A percentile compares a stretch with the other conserved stretches of the same genome.
phyloP scores from a whole-genome alignment of 495 filamentous ascomycete genomes.

The Pseudevernia furfuracea region DNA sequence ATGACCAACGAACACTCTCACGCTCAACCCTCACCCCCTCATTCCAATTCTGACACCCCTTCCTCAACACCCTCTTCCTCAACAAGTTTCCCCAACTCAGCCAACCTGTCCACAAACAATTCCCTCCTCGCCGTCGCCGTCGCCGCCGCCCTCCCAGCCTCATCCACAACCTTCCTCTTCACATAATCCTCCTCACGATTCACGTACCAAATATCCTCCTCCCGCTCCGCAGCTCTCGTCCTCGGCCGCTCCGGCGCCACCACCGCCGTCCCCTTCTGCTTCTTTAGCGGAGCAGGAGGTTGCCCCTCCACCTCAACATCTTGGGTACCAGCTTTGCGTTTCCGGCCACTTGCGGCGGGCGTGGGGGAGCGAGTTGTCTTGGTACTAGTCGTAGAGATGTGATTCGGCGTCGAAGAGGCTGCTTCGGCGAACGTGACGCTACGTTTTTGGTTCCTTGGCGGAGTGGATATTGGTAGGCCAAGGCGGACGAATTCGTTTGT shows the following conservation, averaged over 20 bases:
- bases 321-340: not conserved
- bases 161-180: slow-evolving; percentile 11
- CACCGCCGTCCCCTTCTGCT: not conserved
- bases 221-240: not conserved
- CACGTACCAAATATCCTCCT: too few relatives aligned
- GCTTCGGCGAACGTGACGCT: too few relatives aligned
- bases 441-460: too few relatives aligned
- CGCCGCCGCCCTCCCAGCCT: slow-evolving; percentile 1
- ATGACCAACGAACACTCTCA: not conserved
- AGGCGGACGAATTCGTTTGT: too few relatives aligned
- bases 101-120: too few relatives aligned
- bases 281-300: not conserved
- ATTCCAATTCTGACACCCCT: too few relatives aligned
- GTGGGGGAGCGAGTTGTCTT: not conserved
- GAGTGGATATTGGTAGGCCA: too few relatives aligned
- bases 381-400: too few relatives aligned
- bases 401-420: not conserved
- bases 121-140: not conserved
- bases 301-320: not conserved
- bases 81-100: too few relatives aligned
- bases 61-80: too few relatives aligned
- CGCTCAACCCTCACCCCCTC: too few relatives aligned
- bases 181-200: not conserved
- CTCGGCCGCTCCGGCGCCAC: not conserved
- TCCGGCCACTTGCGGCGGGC: not conserved